phyloP scores from a whole-genome alignment of 1,284 basidiomycete species.

The Lentinus polychrous region DNA sequence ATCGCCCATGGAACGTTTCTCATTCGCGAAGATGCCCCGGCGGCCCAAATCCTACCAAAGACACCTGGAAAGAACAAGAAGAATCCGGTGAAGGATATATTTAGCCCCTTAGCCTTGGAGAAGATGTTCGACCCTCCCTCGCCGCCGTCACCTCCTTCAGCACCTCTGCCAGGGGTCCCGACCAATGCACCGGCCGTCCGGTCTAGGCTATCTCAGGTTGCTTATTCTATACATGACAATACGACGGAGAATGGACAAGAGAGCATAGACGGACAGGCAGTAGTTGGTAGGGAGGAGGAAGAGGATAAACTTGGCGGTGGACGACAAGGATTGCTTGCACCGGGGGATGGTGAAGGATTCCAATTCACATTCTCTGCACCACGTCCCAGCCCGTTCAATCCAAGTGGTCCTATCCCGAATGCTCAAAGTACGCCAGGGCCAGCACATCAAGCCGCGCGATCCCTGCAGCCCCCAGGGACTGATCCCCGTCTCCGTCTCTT shows the following conservation, averaged over 20 bases:
- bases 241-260: conserved; percentile 1
- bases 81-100: conserved; percentile 68
- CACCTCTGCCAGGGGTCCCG: conserved; percentile 16
- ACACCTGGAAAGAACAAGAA: conserved; percentile 61
- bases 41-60: conserved; percentile 50
- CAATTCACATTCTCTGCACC: conserved; percentile 75
- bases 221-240: conserved; percentile 15
- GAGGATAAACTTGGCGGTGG: conserved; percentile 4
- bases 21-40: conserved; percentile 64
- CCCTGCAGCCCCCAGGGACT: conserved; percentile 38
- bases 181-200: conserved; percentile 26
- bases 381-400: conserved; percentile 29
- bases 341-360: conserved; percentile 25
- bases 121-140: conserved; percentile 89
- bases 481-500: conserved; percentile 81
- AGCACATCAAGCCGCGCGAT: conserved; percentile 15
- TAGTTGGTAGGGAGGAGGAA: conserved; percentile 1
- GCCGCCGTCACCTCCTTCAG: conserved; percentile 37
- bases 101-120: conserved; percentile 79
- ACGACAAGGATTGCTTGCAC: neutral
- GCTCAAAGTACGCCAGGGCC: conserved; percentile 51
- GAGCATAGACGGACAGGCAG: conserved; percentile 1
- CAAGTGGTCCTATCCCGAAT: conserved; percentile 25
- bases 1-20: conserved; percentile 64
- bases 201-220: conserved; percentile 30